Conservation (phyloP, 1,284 basidiomycete species). For the Taiwanofungus camphoratus region DNA sequence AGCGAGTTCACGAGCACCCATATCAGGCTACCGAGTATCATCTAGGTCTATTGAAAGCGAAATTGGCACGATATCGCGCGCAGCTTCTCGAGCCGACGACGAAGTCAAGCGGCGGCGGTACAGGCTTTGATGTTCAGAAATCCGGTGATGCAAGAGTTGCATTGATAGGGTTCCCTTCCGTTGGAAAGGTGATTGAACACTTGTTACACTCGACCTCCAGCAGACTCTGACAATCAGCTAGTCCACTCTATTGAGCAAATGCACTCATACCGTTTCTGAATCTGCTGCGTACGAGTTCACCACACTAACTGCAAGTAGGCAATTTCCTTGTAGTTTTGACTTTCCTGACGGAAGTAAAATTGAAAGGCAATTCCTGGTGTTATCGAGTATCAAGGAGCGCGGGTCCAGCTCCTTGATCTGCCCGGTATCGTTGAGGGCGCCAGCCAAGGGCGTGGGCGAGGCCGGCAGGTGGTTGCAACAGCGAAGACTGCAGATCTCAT, state of each 20-base stretch:
- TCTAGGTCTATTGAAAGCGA: constrained; percentile 83
- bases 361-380: constrained; percentile 88
- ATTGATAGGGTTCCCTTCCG: constrained; percentile 91
- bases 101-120: constrained; percentile 78
- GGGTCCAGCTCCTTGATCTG: constrained; percentile 91
- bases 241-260: constrained; percentile 89
- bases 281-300: constrained; percentile 96
- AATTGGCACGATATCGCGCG: constrained; percentile 86
- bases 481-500: constrained; percentile 97
- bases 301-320: constrained; percentile 67
- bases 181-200: constrained; percentile 65
- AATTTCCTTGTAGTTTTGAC: constrained; percentile 4
- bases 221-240: constrained; percentile 25
- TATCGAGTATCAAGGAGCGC: constrained; percentile 88
- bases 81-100: constrained; percentile 83
- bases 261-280: constrained; percentile 86
- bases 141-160: constrained; percentile 92
- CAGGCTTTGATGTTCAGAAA: constrained; percentile 93
- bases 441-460: constrained; percentile 88
- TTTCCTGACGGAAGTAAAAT: background rate
- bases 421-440: constrained; percentile 98
- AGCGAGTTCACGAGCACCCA: constrained; percentile 8
- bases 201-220: constrained; percentile 2
- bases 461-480: constrained; percentile 92
- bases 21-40: constrained; percentile 88